Percentiles rank a stretch among this genome's conserved stretches.
Evolutionary conservation across 257 asterid genomes (phyloP).

Genomic region (Nicotiana tabacum): DNA sequence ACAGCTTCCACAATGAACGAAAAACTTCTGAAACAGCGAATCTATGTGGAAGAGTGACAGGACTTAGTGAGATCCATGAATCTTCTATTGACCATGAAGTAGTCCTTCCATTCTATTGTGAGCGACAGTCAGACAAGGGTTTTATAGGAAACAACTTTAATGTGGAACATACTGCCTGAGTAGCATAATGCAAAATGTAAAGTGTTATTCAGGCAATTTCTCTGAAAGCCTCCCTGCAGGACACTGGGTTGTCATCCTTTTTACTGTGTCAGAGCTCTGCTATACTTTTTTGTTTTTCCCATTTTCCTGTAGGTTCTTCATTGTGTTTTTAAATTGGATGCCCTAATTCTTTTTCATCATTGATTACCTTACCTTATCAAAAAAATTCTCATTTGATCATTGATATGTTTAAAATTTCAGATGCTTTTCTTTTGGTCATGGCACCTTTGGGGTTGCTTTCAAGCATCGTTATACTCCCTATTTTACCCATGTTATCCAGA

Average conservation of each 20-base stretch:
- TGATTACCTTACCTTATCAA: no score
- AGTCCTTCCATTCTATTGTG: no score
- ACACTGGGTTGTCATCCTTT: not conserved
- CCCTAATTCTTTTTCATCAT: no score
- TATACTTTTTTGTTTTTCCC: not conserved
- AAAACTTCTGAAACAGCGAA: not conserved
- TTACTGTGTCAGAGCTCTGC: not conserved
- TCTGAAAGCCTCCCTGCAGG: not conserved
- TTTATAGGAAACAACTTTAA: not conserved
- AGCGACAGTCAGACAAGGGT: not conserved
- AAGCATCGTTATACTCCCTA: conserved; percentile 27
- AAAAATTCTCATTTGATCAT: no score
- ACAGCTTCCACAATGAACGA: not conserved
- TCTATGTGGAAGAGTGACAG: not conserved
- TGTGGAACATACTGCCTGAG: not conserved
- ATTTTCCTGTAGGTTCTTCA: not conserved
- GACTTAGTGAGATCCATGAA: not conserved
- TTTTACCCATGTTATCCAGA: conserved; percentile 35
- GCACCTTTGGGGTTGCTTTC: no score
- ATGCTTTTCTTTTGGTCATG: no score
- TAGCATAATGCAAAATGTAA: not conserved
- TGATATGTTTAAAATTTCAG: no score
- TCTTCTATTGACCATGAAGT: no score
- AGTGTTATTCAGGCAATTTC: not conserved
- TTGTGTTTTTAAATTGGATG: not conserved